A percentile compares a stretch with the other conserved stretches of the same genome.
phyloP scores from a whole-genome alignment of 371 early-diverging fungal species.

The Mucor saturninus region DNA sequence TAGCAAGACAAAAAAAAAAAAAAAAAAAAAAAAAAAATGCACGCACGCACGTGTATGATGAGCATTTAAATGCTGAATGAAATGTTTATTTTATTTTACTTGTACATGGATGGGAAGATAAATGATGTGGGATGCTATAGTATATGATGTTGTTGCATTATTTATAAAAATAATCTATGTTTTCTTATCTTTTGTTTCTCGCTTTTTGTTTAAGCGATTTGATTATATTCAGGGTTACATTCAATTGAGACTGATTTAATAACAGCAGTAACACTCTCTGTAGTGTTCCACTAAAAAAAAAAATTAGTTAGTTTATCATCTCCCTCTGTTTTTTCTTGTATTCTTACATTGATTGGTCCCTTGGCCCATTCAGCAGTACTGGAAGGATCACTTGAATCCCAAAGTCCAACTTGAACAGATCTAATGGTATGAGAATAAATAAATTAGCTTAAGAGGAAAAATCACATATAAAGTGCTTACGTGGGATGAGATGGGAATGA shows the following conservation, averaged over 20 bases:
- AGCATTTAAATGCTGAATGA: too few species aligned
- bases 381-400: constrained; percentile 55
- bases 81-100: neutral
- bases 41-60: too few species aligned
- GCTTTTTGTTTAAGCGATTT: neutral
- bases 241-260: constrained; percentile 25
- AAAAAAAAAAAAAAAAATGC: too few species aligned
- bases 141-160: neutral
- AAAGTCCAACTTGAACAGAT: constrained; percentile 54
- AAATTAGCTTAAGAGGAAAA: constrained; percentile 3
- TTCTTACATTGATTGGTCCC: constrained; percentile 50
- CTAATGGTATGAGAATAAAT: constrained; percentile 25
- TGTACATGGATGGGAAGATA: neutral
- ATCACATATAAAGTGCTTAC: constrained; percentile 25
- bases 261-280: constrained; percentile 3
- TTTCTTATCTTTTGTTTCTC: too few species aligned
- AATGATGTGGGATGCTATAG: neutral
- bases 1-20: too few species aligned
- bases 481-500: constrained; percentile 41
- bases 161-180: too few species aligned
- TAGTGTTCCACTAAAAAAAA: constrained; percentile 14
- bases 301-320: neutral
- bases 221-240: constrained; percentile 25
- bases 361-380: constrained; percentile 50
- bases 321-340: neutral